Evolutionary conservation across 306 rosid species (phyloP), one percentile per base, ranked within the genome.

Genomic region (Fagus sylvatica): DNA sequence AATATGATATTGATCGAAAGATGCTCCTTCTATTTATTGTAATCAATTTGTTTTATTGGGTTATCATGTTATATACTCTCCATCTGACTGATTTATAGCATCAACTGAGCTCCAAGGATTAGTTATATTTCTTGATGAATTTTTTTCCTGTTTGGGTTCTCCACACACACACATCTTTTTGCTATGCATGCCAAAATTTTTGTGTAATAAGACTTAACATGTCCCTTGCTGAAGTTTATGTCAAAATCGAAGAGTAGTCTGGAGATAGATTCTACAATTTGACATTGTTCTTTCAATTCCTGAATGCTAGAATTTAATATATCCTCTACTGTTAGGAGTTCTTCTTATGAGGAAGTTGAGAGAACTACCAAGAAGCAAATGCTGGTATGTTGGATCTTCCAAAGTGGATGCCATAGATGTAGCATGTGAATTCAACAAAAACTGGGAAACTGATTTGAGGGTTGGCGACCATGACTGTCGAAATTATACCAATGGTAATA

Each of bases 371-470:
- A 84, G 76, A 84, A 79, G 74, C 36, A 92, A 87, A 88, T 95
- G 98, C 83, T 95, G 97, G 95, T 79, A 82, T 4, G 90, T 95
- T 76, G 98, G 98, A 79, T 80, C 84, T 85, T 86, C 92, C 40
- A 59, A 70, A 48, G 79, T n/a, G 36, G 85, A 86, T 78, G 86
- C 90, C 1, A 56, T 60, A 37, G 90, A 90, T 61, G 69, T 74
- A 30, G 96, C 97, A 40, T 64, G 32, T 43, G 88, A 91, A 46
- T 95, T 91, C 81, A 95, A 91, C 82, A 57, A 61, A 82, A 87
- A 33, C 28, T 95, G 97, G 96, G 92, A 87, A 55, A 86, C 86
- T 39, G 53, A 76, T 83, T 77, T 91, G 87, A 82, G 80, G 81
- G 85, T 91, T 53, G 97, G 98, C 36, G 69, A 22, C 46, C 90